phyloP scores from a whole-genome alignment of 352 stramenopile genomes.

The Pythium volutum region DNA sequence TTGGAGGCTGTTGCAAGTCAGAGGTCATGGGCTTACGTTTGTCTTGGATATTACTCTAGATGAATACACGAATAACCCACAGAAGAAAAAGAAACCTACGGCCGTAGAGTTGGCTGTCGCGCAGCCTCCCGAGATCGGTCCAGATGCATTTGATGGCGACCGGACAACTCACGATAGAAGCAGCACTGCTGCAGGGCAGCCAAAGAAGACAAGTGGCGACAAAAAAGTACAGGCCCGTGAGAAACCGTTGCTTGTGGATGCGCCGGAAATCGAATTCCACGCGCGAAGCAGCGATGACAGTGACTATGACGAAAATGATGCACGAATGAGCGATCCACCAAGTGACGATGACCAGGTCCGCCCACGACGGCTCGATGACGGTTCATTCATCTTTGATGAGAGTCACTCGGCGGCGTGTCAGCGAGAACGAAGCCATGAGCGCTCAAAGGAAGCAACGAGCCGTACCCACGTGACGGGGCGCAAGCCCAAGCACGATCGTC shows the following conservation, averaged over 20 bases:
- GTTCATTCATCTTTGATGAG: conserved; percentile 21
- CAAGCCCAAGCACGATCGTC: conserved; percentile 1
- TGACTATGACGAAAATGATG: conserved; percentile 24
- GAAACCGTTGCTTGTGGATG: conserved; percentile 20
- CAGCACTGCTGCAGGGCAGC: background rate
- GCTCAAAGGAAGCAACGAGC: background rate
- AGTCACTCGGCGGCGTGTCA: background rate
- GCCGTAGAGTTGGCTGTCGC: background rate
- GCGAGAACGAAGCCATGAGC: background rate
- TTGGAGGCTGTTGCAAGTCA: background rate
- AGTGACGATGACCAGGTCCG: background rate
- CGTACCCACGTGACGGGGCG: background rate
- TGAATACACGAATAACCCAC: conserved; percentile 45
- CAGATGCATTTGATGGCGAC: too few species aligned
- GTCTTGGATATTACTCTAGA: conserved; percentile 27
- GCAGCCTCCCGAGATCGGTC: background rate
- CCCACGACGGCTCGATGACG: conserved; percentile 11
- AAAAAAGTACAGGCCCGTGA: conserved; percentile 17
- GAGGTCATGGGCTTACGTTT: background rate
- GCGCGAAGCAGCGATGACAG: conserved; percentile 27
- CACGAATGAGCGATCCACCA: background rate
- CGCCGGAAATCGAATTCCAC: conserved; percentile 20
- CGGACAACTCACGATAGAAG: background rate
- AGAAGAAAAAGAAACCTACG: conserved; percentile 28
- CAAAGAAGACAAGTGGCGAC: conserved; percentile 11